Base-by-base conservation (phyloP, 176 grass and related monocot species). In the Guadua angustifolia region DNA sequence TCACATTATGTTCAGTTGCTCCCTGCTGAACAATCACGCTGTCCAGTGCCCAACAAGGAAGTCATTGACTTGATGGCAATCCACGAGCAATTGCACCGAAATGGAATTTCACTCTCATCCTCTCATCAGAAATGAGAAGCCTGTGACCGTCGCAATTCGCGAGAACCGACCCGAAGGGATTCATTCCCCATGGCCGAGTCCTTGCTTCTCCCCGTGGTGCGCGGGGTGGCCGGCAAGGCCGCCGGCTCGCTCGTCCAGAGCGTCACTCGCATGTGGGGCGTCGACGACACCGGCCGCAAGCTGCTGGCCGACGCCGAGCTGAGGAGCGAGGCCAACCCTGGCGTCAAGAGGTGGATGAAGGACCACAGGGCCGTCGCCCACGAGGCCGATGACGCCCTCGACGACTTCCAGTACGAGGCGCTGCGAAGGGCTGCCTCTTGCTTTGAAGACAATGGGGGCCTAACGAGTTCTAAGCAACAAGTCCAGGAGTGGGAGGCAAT, bases 381-480 rank as follows among this genome's bases (percentile, higher is more conserved):
- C 75, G 35, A 80, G 36, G 91, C 74, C 17, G 82, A 90, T 2
- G 85, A 94, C 22, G 22, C 91, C 53, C 82, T 91, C 9, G 92
- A 89, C 17, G 55, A 77, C 9, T 84, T 91, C 49, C 59, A 70
- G 45, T 83, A 88, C 8, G 85, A 84, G 62, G 73, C 79, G 1
- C 51, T 91, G 13, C 1, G 11, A 11, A 36, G 35, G 35, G 1
- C 35, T 36, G 5, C 86, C 80, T 6, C 32, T 89, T 55, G 82
- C 82, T 7, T 29, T 75, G 0, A 85, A 62, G n/a, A 16, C 82
- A 17, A 64, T 85, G 7, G 76, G 68, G 46, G 66, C 16, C 57
- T 89, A 53, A 74, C 81, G 75, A 89, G 76, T 81, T 67, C 44
- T 1, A 76, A 74, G 9, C 1, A 19, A 9, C n/a, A 53, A 5